Base-by-base conservation (phyloP, 345 rosid species). In the Carallia brachiata region DNA sequence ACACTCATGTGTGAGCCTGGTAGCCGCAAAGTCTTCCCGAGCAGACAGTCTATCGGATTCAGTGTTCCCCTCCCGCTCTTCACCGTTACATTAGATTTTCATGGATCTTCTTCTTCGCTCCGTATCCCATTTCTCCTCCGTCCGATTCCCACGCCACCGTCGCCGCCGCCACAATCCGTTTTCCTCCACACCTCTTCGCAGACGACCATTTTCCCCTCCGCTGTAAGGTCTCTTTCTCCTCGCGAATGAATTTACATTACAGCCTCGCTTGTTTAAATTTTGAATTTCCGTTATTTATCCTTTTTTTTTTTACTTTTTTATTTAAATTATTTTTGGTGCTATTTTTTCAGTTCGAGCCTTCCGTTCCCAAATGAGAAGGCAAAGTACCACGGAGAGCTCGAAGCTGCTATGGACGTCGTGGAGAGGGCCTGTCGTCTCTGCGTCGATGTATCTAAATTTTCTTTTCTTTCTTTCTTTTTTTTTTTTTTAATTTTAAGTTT, bases 351-450 rank as follows among this genome's bases (percentile, higher is more conserved):
- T 81, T 78, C 88, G 50, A 79, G 79, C 62, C 87, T 89, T 64
- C 96, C 98, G 19, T 87, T 86, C 62, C 81, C 85, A 0, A 83
- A 71, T 63, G 83, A 83, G 62, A 85, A 81, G 70, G 90, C 93
- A 8, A 86, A 83, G 80, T 93, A 88, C 61, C 85, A 81, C 66
- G 79, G 69, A 71, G 97, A 93, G 79, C 89, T 93, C 19, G 86
- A 84, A 61, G 90, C 86, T 28, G 97, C 96, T 18, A 78, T 88
- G 61, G 87, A 78, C 69, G 85, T 83, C 5, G 94, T 91, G 44
- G 90, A 85, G 79, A 85, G 86, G 80, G 96, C 98, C 61, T 93
- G 97, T 74, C 82, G 84, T 23, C 90, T 93, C 67, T 93, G 97
- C 65, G 72, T 89, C 17, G 93, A 88, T 54, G 98, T 91, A 82